These are phyloP conservation scores for Phylloporus rhodoxanthus DNA, from an alignment of 768 basidiomycete genomes.

Conservation along the genomic window DNA sequence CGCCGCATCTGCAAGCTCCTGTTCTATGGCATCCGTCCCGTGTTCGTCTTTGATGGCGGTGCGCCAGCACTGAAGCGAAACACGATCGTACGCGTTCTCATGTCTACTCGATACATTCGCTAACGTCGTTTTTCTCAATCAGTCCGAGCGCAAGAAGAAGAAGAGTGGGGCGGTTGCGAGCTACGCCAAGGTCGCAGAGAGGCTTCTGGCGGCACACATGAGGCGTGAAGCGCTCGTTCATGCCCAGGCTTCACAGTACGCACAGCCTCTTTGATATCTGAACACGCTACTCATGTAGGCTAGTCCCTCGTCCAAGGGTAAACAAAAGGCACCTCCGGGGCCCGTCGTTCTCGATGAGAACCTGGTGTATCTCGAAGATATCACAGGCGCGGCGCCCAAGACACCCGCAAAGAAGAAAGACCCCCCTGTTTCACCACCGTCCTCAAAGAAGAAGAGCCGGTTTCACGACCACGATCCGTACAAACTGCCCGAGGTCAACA, in stretches of 20 bases:
- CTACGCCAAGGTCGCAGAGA: slow-evolving; percentile 84
- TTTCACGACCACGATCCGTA: slow-evolving; percentile 88
- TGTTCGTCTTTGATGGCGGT: slow-evolving; percentile 98
- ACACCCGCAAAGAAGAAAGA: slow-evolving; percentile 39
- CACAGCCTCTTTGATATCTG: slow-evolving; percentile 1
- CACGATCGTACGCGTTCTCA: slow-evolving; percentile 66
- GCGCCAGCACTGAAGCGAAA: slow-evolving; percentile 84
- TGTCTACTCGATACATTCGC: not conserved
- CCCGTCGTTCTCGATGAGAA: slow-evolving; percentile 59
- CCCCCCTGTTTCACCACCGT: slow-evolving; percentile 36
- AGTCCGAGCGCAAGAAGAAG: slow-evolving; percentile 87
- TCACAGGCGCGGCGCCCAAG: slow-evolving; percentile 49
- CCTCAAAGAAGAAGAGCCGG: slow-evolving; percentile 53
- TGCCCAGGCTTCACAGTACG: slow-evolving; percentile 41
- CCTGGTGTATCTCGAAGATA: slow-evolving; percentile 85
- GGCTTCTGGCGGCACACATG: slow-evolving; percentile 89
- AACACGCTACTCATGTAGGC: not conserved
- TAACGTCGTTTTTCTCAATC: slow-evolving; percentile 3
- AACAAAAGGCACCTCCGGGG: slow-evolving; percentile 40
- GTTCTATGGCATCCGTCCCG: slow-evolving; percentile 96
- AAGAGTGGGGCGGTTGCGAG: slow-evolving; percentile 85
- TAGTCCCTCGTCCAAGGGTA: slow-evolving; percentile 34
- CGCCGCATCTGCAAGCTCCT: slow-evolving; percentile 90
- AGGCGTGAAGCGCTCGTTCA: slow-evolving; percentile 80
- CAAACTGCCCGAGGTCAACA: slow-evolving; percentile 75